phyloP scores from a whole-genome alignment of 2,329 filamentous ascomycete genomes.

The Gnomoniopsis smithogilvyi region DNA sequence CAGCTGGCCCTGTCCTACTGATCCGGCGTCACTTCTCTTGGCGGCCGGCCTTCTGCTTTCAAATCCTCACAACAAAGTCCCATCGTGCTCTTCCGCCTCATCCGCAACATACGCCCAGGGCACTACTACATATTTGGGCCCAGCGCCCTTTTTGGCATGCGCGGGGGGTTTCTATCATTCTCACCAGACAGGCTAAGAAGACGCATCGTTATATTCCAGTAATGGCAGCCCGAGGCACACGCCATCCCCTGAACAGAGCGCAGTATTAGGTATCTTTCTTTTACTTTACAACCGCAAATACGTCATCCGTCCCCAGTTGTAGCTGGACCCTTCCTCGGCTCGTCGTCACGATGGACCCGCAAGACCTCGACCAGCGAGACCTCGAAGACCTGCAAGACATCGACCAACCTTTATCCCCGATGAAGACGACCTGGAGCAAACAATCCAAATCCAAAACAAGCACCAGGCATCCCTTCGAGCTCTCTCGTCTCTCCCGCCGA shows the following conservation, averaged over 20 bases:
- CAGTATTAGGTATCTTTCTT: neutral
- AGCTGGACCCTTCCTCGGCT: neutral
- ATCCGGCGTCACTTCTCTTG: neutral
- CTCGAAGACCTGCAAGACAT: neutral
- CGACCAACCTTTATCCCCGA: neutral
- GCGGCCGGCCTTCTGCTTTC: neutral
- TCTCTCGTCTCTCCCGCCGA: neutral
- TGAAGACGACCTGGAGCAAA: neutral
- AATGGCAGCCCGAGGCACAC: slow-evolving; percentile 5
- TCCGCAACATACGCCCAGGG: neutral
- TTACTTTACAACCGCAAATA: no score
- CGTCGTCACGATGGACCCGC: neutral
- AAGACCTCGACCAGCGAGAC: neutral
- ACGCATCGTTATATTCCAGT: neutral
- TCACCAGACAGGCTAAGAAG: neutral
- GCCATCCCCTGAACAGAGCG: slow-evolving; percentile 6
- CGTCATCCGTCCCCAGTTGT: neutral
- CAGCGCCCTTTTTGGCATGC: neutral
- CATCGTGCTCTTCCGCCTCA: neutral
- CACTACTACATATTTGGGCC: neutral
- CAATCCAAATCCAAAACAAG: slow-evolving; percentile 11
- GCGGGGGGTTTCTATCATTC: neutral
- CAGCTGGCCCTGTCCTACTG: no score
- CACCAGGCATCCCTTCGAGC: slow-evolving; percentile 13
- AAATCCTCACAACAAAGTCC: neutral